Evolutionary conservation across 257 asterid genomes (phyloP).

Genomic region (Eustoma russellianum): DNA sequence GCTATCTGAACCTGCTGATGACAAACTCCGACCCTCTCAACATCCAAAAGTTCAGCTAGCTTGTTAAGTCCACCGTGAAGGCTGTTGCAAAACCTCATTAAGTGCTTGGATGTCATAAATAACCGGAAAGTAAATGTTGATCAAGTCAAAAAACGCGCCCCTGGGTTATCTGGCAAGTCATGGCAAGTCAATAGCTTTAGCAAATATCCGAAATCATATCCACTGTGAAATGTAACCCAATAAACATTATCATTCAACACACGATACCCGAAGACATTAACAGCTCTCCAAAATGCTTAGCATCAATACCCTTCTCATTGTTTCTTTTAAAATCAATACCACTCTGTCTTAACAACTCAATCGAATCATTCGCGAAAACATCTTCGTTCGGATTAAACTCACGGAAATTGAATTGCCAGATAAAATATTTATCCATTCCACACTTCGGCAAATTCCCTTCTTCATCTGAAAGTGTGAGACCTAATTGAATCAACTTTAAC

Average conservation of each 20-base stretch:
- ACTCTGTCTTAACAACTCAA: slow-evolving; percentile 52
- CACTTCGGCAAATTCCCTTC: slow-evolving; percentile 60
- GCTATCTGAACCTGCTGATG: slow-evolving; percentile 89
- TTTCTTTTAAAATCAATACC: slow-evolving; percentile 55
- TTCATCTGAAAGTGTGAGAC: slow-evolving; percentile 60
- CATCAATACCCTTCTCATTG: slow-evolving; percentile 45
- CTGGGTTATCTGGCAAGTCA: slow-evolving; percentile 49
- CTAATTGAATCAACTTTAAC: slow-evolving; percentile 64
- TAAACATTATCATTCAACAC: slow-evolving; percentile 42
- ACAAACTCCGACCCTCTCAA: slow-evolving; percentile 69
- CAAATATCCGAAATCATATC: slow-evolving; percentile 69
- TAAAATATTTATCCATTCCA: slow-evolving; percentile 52
- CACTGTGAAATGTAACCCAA: slow-evolving; percentile 79
- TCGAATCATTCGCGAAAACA: slow-evolving; percentile 51
- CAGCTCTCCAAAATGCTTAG: slow-evolving; percentile 56
- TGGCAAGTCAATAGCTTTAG: slow-evolving; percentile 63
- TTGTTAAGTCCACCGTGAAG: slow-evolving; percentile 72
- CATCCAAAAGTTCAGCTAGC: slow-evolving; percentile 62
- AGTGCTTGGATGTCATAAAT: slow-evolving; percentile 56
- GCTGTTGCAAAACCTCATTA: slow-evolving; percentile 69
- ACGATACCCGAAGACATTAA: slow-evolving; percentile 73
- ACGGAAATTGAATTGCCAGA: slow-evolving; percentile 74
- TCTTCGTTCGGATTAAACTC: slow-evolving; percentile 63
- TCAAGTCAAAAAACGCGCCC: slow-evolving; percentile 42
- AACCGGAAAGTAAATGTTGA: slow-evolving; percentile 52